Percentiles rank a stretch among this genome's conserved stretches.
Conservation (phyloP, 1,284 basidiomycete species). For the Macrocystidia cucumis region DNA sequence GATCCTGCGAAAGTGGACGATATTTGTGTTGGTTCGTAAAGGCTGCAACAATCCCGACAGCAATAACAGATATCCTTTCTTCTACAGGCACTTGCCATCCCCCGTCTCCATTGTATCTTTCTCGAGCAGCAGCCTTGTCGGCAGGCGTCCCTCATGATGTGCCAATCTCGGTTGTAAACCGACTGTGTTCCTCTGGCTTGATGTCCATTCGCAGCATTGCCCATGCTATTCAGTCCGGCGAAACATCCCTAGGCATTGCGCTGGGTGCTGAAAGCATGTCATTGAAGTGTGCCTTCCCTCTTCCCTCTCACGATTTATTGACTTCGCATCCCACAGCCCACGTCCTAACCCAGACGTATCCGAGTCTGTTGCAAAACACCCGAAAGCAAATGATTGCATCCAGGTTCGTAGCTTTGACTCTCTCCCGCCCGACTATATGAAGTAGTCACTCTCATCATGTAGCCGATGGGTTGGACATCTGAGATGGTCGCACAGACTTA, state of each 20-base stretch:
- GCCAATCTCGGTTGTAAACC: slow-evolving; percentile 75
- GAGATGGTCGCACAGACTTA: slow-evolving; percentile 80
- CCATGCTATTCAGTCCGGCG: slow-evolving; percentile 66
- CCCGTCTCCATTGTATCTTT: slow-evolving; percentile 76
- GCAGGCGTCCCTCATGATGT: slow-evolving; percentile 76
- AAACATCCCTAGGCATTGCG: slow-evolving; percentile 71
- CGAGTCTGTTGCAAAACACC: slow-evolving; percentile 41
- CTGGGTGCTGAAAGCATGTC: slow-evolving; percentile 85
- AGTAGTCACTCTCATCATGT: too few species aligned
- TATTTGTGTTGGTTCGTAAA: slow-evolving; percentile 66
- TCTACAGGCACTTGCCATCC: slow-evolving; percentile 71
- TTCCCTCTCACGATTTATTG: slow-evolving; percentile 2
- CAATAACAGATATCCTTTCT: slow-evolving; percentile 1
- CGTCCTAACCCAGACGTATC: slow-evolving; percentile 72
- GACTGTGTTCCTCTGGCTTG: slow-evolving; percentile 79
- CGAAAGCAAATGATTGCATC: slow-evolving; percentile 66
- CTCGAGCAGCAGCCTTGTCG: slow-evolving; percentile 72
- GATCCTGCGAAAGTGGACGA: slow-evolving; percentile 63
- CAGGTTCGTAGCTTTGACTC: slow-evolving; percentile 38
- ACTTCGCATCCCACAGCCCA: slow-evolving; percentile 35
- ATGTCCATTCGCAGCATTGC: slow-evolving; percentile 81
- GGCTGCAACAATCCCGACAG: slow-evolving; percentile 1
- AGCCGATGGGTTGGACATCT: slow-evolving; percentile 94
- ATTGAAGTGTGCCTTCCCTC: slow-evolving; percentile 54
- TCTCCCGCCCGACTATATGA: slow-evolving; percentile 3